These are phyloP conservation scores for Pythium vanterpoolii DNA, from an alignment of 352 stramenopile species.

Conservation along the genomic window DNA sequence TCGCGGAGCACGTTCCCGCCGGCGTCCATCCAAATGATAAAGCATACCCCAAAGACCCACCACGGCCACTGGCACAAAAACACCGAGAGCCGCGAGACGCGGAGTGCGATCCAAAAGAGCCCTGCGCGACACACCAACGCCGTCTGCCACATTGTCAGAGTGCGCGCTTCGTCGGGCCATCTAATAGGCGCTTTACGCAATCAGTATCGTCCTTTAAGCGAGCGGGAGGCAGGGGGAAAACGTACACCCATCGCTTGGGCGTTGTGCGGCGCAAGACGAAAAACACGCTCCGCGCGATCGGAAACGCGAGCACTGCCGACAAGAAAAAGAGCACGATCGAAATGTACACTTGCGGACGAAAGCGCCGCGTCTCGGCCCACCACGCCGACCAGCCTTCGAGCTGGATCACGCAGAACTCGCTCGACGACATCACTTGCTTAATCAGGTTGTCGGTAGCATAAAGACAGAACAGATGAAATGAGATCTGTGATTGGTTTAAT, in stretches of 20 bases:
- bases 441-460: neutral
- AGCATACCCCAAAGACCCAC: constrained; percentile 66
- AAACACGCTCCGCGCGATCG: constrained; percentile 68
- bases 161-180: constrained; percentile 58
- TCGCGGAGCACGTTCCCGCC: constrained; percentile 55
- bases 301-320: constrained; percentile 61
- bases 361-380: constrained; percentile 51
- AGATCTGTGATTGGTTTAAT: neutral
- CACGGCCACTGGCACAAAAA: constrained; percentile 62
- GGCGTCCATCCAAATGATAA: constrained; percentile 77
- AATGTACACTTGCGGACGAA: constrained; percentile 53
- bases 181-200: constrained; percentile 18
- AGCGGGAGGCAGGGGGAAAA: neutral
- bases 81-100: constrained; percentile 53
- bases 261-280: constrained; percentile 55
- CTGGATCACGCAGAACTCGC: constrained; percentile 48
- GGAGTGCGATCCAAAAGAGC: constrained; percentile 66
- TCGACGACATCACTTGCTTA: constrained; percentile 11
- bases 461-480: neutral
- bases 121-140: constrained; percentile 56
- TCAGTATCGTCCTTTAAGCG: neutral
- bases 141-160: constrained; percentile 77
- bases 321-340: constrained; percentile 79
- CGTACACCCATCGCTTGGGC: constrained; percentile 56
- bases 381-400: constrained; percentile 49